phyloP scores from a whole-genome alignment of 2,329 filamentous ascomycete species.

The Paecilomyces sp. region DNA sequence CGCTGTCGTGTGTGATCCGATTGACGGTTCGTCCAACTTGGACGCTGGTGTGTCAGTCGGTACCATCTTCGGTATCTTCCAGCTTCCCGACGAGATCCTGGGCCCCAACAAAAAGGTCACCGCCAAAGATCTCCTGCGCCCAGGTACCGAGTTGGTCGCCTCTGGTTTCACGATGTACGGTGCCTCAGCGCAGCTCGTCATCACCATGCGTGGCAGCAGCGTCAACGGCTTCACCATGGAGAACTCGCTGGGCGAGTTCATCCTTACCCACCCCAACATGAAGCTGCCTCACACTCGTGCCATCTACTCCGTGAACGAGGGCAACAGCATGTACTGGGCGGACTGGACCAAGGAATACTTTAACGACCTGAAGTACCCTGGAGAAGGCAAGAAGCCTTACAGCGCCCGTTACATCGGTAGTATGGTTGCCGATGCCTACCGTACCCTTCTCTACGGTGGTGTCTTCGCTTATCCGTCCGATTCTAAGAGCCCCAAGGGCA shows the following conservation, averaged over 20 bases:
- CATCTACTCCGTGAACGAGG: slow-evolving; percentile 99
- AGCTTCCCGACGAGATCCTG: slow-evolving; percentile 62
- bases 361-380: slow-evolving; percentile 76
- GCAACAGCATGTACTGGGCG: slow-evolving; percentile 95
- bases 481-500: slow-evolving; percentile 97
- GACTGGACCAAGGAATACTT: slow-evolving; percentile 83
- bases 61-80: slow-evolving; percentile 93
- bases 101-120: slow-evolving; percentile 50
- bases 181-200: slow-evolving; percentile 88
- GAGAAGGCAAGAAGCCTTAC: slow-evolving; percentile 72
- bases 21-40: slow-evolving; percentile 94
- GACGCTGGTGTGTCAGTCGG: slow-evolving; percentile 97
- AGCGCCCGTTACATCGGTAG: slow-evolving; percentile 90
- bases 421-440: slow-evolving; percentile 98
- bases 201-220: slow-evolving; percentile 86
- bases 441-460: slow-evolving; percentile 88
- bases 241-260: slow-evolving; percentile 95
- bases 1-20: slow-evolving; percentile 93
- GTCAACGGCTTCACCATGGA: slow-evolving; percentile 99
- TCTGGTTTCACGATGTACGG: slow-evolving; percentile 99
- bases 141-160: slow-evolving; percentile 85
- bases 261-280: slow-evolving; percentile 96
- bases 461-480: slow-evolving; percentile 97
- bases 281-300: slow-evolving; percentile 67
- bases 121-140: slow-evolving; percentile 70